A percentile compares a stretch with the other conserved stretches of the same genome.
Evolutionary conservation across 2,329 filamentous ascomycete species (phyloP).

Genomic region (Beauveria brongniartii): DNA sequence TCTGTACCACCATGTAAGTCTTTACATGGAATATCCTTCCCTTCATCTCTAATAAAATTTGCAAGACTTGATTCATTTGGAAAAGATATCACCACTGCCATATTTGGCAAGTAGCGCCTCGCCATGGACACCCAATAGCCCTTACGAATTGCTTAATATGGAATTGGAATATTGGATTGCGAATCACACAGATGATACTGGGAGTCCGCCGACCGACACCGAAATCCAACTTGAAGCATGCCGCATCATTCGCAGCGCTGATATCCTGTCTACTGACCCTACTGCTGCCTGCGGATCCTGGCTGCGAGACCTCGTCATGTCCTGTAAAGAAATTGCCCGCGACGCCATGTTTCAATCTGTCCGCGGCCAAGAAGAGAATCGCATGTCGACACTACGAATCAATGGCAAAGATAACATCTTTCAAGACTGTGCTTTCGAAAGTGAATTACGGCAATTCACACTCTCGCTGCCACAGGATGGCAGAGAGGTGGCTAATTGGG

Average conservation of each 20-base stretch:
- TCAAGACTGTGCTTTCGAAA: constrained; percentile 47
- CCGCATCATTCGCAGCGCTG: constrained; percentile 48
- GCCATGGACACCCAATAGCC: constrained; percentile 41
- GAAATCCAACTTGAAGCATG: constrained; percentile 50
- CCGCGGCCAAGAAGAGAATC: constrained; percentile 35
- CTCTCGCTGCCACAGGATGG: constrained; percentile 43
- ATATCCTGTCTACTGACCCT: constrained; percentile 35
- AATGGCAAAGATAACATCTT: constrained; percentile 52
- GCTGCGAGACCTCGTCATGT: constrained; percentile 52
- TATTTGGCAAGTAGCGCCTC: constrained; percentile 39
- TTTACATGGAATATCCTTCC: constrained; percentile 27
- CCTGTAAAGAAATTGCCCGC: constrained; percentile 32
- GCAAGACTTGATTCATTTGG: constrained; percentile 55
- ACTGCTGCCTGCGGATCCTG: constrained; percentile 36
- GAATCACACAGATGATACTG: constrained; percentile 34
- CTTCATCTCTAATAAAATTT: constrained; percentile 28
- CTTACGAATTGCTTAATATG: constrained; percentile 52
- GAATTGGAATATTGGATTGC: constrained; percentile 46
- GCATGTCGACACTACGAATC: constrained; percentile 37
- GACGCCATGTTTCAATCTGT: constrained; percentile 42
- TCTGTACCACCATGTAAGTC: constrained; percentile 56
- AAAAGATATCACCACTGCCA: constrained; percentile 50
- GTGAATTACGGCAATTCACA: constrained; percentile 45
- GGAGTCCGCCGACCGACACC: constrained; percentile 37
- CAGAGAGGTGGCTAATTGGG: constrained; percentile 49